Percentiles rank a stretch among this genome's conserved stretches.
phyloP scores from a whole-genome alignment of 345 rosid species.

The Kernera saxatilis region DNA sequence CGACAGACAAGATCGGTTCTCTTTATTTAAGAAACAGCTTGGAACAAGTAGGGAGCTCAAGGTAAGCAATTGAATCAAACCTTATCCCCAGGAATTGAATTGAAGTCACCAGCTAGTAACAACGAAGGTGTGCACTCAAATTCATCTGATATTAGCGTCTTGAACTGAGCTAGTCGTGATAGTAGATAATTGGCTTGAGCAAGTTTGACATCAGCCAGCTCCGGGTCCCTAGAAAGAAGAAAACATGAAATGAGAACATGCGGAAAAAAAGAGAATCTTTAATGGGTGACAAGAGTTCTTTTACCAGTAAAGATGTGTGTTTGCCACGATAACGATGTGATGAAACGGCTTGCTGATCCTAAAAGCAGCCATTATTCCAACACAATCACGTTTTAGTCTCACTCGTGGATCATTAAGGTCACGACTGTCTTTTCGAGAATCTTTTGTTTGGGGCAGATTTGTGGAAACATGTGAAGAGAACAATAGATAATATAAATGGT shows the following conservation, averaged over 20 bases:
- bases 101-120: conserved; percentile 86
- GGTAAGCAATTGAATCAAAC: conserved; percentile 30
- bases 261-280: not conserved
- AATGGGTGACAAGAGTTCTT: not conserved
- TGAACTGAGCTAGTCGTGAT: conserved; percentile 60
- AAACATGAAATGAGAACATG: not conserved
- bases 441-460: conserved; percentile 3
- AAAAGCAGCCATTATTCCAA: conserved; percentile 91
- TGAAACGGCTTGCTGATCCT: conserved; percentile 52
- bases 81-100: conserved; percentile 82
- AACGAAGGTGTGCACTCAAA: conserved; percentile 59
- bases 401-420: conserved; percentile 78
- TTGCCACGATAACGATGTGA: conserved; percentile 68
- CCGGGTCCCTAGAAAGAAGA: conserved; percentile 71
- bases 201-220: conserved; percentile 88
- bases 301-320: conserved; percentile 90
- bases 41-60: not conserved
- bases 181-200: conserved; percentile 88
- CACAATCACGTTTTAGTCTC: conserved; percentile 83
- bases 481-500: not conserved
- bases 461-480: conserved; percentile 13
- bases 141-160: conserved; percentile 44
- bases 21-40: not conserved
- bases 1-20: not conserved
- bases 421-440: conserved; percentile 41